Conservation (phyloP, 208 protist genomes). For the Crithidia mellificae region DNA sequence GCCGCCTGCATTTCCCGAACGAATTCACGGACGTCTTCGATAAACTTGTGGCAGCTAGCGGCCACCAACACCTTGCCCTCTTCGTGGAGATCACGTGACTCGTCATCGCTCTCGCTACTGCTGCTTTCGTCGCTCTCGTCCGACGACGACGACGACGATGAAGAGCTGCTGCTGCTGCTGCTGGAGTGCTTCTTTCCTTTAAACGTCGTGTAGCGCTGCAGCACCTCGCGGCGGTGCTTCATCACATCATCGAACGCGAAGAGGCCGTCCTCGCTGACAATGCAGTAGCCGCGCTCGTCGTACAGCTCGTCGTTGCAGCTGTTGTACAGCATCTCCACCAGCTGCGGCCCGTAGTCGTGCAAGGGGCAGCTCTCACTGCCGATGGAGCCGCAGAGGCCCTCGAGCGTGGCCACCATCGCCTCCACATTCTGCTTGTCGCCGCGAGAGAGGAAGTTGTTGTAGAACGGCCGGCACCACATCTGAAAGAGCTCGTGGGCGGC, state of each 20-base stretch:
- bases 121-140: conserved; percentile 4
- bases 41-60: conserved; percentile 55
- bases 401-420: conserved; percentile 73
- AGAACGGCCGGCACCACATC: conserved; percentile 77
- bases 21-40: conserved; percentile 63
- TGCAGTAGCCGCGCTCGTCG: conserved; percentile 77
- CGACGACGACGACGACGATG: conserved; percentile 12
- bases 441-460: conserved; percentile 53
- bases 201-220: conserved; percentile 39
- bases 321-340: conserved; percentile 77
- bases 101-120: conserved; percentile 22
- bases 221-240: conserved; percentile 28
- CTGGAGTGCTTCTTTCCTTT: conserved; percentile 17
- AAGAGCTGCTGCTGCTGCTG: conserved; percentile 8
- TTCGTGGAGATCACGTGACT: conserved; percentile 40
- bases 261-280: conserved; percentile 70
- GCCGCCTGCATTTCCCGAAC: conserved; percentile 32
- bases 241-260: conserved; percentile 64
- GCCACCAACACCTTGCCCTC: conserved; percentile 65
- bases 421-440: conserved; percentile 47
- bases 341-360: conserved; percentile 44
- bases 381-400: conserved; percentile 64
- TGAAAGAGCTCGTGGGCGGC: conserved; percentile 46
- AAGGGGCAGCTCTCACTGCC: conserved; percentile 47
- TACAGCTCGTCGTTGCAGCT: conserved; percentile 72